phyloP scores from a whole-genome alignment of 164 flowering plant genomes.

The Berberis vulgaris region DNA sequence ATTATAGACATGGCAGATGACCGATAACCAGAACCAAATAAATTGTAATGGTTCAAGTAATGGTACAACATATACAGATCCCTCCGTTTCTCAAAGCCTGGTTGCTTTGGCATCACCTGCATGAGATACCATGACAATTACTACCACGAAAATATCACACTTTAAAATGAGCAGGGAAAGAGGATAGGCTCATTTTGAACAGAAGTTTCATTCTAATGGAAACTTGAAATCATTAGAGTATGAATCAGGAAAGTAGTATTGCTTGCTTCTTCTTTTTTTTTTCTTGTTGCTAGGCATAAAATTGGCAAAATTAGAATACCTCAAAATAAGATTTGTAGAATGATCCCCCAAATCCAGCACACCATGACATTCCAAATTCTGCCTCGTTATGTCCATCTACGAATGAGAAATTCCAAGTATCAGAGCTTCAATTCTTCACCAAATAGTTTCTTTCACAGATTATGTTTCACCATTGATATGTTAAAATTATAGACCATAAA shows the following conservation, averaged over 20 bases:
- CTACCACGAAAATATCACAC: neutral
- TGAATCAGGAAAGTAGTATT: neutral
- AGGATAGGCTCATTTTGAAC: too few relatives aligned
- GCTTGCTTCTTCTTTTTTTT: neutral
- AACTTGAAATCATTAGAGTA: too few relatives aligned
- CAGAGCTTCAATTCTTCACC: neutral
- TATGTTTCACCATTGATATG: too few relatives aligned
- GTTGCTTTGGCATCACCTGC: slow-evolving; percentile 96
- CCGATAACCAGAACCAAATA: slow-evolving; percentile 87
- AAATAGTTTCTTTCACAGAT: neutral
- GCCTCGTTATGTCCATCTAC: slow-evolving; percentile 96
- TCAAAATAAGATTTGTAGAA: slow-evolving; percentile 83
- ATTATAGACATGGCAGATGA: slow-evolving; percentile 94
- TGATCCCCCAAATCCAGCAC: slow-evolving; percentile 93
- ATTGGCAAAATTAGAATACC: slow-evolving; percentile 35
- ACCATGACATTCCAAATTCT: slow-evolving; percentile 99
- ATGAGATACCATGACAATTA: neutral
- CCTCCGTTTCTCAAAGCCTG: slow-evolving; percentile 76
- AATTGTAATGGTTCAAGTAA: slow-evolving; percentile 91
- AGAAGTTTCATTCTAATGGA: too few relatives aligned
- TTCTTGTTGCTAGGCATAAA: neutral
- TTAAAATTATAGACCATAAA: too few relatives aligned
- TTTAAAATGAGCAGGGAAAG: too few relatives aligned
- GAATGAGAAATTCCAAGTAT: neutral
- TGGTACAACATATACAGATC: slow-evolving; percentile 87